Percentiles rank a stretch among this genome's conserved stretches.
phyloP scores from a whole-genome alignment of 192 early-diverging fungal species.

The Coemansia sp. region DNA sequence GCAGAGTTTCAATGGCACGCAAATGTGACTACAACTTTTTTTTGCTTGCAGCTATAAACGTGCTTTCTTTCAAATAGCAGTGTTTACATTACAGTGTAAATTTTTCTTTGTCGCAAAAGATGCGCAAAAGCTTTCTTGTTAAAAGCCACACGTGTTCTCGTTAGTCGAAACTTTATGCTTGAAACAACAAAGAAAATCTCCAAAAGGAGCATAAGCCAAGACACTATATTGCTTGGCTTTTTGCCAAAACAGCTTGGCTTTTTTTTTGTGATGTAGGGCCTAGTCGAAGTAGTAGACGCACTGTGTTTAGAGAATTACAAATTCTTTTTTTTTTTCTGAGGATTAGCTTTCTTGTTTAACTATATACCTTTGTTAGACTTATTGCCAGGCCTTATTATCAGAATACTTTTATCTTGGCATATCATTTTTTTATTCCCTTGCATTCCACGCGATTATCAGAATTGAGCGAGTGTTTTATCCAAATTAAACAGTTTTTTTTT shows the following conservation, averaged over 20 bases:
- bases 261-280: not conserved
- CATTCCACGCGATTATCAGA: not conserved
- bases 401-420: not conserved
- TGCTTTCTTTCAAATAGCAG: too few relatives aligned
- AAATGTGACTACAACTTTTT: too few relatives aligned
- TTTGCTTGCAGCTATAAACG: too few relatives aligned
- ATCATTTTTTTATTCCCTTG: not conserved
- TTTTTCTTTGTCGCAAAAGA: not conserved
- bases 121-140: not conserved
- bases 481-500: not conserved
- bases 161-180: not conserved
- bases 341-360: not conserved
- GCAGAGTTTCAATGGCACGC: too few relatives aligned
- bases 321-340: not conserved
- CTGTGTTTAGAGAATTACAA: not conserved
- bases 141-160: not conserved
- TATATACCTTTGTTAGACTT: not conserved
- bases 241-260: not conserved
- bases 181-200: not conserved
- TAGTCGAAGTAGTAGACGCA: not conserved
- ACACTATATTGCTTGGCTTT: too few relatives aligned
- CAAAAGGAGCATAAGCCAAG: not conserved
- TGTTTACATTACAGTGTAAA: not conserved
- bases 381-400: not conserved
- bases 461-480: not conserved